Base-by-base conservation (phyloP, 2,329 filamentous ascomycete species). In the Endoconidiophora laricicola region DNA sequence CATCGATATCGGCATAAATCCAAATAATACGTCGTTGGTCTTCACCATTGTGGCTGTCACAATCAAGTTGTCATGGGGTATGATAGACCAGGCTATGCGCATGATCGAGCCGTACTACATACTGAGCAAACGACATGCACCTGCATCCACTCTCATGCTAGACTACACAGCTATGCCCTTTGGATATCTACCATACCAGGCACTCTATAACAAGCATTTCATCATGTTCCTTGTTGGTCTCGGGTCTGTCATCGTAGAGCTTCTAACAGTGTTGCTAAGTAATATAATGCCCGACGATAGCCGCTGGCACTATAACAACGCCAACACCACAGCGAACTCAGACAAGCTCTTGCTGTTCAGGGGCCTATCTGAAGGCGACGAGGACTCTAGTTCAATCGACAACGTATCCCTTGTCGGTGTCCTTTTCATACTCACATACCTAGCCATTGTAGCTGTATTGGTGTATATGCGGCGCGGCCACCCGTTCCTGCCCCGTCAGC, bases 61-160 rank as follows among this genome's bases (percentile, higher is more conserved):
- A 51, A 72, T 86, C 57, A 84, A 83, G 61, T 69, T 85, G 20
- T 66, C 72, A 43, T 86, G 81, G 81, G 73, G 73, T 54, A 74
- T 76, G 2, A 68, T 86, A 54, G 83, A 86, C 58, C 79, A 74
- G 50, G 74, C 78, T 23, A 71, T 85, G 44, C 78, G 81, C 40
- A 79, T 85, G 71, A 76, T 85, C 62, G 80, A 86, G 61, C 82
- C 82, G 2, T 86, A 82, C 59, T 83, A 80, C 59, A 74, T 83
- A 53, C 72, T 86, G 2, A 80, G 76, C 12, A 69, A 69, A 48
- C 73, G 82, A 3, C 74, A 81, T 55, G 81, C 81, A 3, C 74
- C 78, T 0, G 68, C 80, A 5, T 74, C 71, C 55, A 80, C 76
- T 2, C 70, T 86, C 5, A 79, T 77, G 0, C 71, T 86, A 7